phyloP scores from a whole-genome alignment of 106 monocot genomes.

The Chionographis japonica region DNA sequence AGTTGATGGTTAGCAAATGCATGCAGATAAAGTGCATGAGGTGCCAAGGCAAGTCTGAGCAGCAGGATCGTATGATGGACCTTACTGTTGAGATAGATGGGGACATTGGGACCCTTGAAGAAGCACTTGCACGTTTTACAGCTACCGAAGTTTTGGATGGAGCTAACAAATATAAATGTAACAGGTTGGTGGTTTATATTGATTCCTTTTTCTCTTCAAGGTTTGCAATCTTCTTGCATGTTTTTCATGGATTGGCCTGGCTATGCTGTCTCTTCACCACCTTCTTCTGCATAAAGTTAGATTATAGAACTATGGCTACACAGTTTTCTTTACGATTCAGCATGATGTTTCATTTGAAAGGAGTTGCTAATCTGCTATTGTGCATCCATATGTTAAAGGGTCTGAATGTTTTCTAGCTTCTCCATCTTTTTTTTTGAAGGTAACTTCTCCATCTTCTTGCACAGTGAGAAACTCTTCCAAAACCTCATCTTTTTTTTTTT shows the following conservation, averaged over 20 bases:
- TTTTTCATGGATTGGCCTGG: not conserved
- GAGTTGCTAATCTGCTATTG: no score
- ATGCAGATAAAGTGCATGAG: conserved; percentile 79
- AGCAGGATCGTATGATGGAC: conserved; percentile 79
- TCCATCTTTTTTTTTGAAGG: no score
- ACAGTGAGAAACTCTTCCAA: no score
- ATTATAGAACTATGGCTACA: not conserved
- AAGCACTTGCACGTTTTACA: conserved; percentile 70
- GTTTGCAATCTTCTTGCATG: no score
- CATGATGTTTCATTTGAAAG: no score
- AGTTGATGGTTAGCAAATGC: conserved; percentile 13
- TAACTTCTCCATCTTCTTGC: no score
- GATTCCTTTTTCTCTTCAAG: not conserved
- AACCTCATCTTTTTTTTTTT: no score
- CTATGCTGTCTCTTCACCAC: not conserved
- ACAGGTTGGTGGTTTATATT: conserved; percentile 28
- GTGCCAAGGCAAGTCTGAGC: conserved; percentile 65
- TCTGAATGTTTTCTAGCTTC: no score
- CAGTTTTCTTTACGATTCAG: no score
- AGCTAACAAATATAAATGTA: conserved; percentile 65
- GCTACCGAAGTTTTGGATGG: conserved; percentile 73
- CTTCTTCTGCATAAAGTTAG: not conserved
- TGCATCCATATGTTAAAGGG: no score
- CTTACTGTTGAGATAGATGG: conserved; percentile 89
- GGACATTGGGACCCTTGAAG: conserved; percentile 66